Percentiles rank a stretch among this genome's conserved stretches.
phyloP scores from a whole-genome alignment of 2,329 filamentous ascomycete species.

The Iodosphaeria phyllophila region DNA sequence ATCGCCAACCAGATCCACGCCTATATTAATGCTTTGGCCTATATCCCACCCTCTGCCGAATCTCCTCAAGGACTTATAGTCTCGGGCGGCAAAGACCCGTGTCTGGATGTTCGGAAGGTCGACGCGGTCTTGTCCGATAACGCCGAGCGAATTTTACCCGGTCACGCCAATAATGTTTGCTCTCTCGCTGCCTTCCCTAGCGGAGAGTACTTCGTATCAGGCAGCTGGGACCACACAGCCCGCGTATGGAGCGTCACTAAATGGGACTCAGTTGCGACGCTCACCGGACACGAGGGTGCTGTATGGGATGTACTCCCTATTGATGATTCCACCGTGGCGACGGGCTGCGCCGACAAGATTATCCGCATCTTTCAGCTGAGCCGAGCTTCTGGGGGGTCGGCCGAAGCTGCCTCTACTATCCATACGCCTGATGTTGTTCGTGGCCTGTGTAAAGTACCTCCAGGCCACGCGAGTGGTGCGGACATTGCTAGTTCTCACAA shows the following conservation, averaged over 20 bases:
- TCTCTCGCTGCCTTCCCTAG: constrained; percentile 61
- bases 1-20: constrained; percentile 64
- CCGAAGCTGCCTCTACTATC: constrained; percentile 33
- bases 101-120: constrained; percentile 76
- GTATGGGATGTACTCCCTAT: constrained; percentile 88
- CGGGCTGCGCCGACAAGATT: constrained; percentile 78
- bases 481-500: constrained; percentile 94
- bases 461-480: constrained; percentile 59
- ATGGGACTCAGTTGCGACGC: constrained; percentile 58
- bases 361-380: constrained; percentile 70
- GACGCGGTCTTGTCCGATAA: constrained; percentile 49
- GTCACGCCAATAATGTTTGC: constrained; percentile 78
- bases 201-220: constrained; percentile 64
- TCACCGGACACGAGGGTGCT: constrained; percentile 55
- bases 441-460: constrained; percentile 67
- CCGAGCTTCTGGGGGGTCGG: constrained; percentile 33
- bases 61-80: constrained; percentile 67
- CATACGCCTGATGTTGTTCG: constrained; percentile 68
- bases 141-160: constrained; percentile 70
- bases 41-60: constrained; percentile 46
- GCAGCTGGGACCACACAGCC: constrained; percentile 82
- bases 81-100: constrained; percentile 77
- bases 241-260: constrained; percentile 72
- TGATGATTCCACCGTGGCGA: constrained; percentile 63
- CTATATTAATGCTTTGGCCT: constrained; percentile 76